These are phyloP conservation scores for Neurospora sp. DNA, from an alignment of 495 filamentous ascomycete species.

Conservation along the genomic window DNA sequence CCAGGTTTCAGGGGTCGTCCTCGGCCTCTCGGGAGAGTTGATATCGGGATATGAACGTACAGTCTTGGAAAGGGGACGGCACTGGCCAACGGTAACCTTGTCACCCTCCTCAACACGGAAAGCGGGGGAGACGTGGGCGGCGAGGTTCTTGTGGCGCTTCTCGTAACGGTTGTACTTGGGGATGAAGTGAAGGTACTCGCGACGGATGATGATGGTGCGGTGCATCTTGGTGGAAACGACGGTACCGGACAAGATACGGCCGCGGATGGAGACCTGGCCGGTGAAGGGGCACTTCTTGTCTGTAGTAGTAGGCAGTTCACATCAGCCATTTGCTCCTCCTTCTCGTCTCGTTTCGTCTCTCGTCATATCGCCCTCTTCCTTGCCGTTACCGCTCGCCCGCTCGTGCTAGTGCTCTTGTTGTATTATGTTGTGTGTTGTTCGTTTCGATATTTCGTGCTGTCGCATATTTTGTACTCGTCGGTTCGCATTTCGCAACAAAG, in stretches of 20 bases:
- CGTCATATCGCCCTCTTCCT: not conserved
- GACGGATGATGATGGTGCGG: slow-evolving; percentile 96
- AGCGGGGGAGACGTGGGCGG: slow-evolving; percentile 95
- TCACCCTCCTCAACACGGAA: slow-evolving; percentile 99
- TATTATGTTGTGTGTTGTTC: not conserved
- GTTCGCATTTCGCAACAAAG: not conserved
- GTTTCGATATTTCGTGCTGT: not conserved
- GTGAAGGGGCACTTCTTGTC: slow-evolving; percentile 99
- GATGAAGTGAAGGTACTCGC: slow-evolving; percentile 99
- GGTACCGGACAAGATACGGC: slow-evolving; percentile 97
- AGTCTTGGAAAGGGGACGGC: slow-evolving; percentile 96
- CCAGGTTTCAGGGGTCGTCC: not conserved
- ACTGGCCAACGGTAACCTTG: slow-evolving; percentile 97
- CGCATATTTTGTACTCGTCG: not conserved
- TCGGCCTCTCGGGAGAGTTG: not conserved
- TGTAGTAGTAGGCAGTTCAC: slow-evolving; percentile 26
- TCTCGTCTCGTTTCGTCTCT: not conserved
- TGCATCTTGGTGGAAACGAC: slow-evolving; percentile 99
- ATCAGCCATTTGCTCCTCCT: not conserved
- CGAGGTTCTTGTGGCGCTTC: slow-evolving; percentile 99
- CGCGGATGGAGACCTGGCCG: slow-evolving; percentile 94
- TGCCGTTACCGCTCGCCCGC: not conserved
- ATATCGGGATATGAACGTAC: slow-evolving; percentile 46
- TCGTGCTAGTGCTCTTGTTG: not conserved
- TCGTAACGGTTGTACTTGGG: slow-evolving; percentile 99